Conservation (phyloP, 345 rosid species). For the Syzygium aromaticum region DNA sequence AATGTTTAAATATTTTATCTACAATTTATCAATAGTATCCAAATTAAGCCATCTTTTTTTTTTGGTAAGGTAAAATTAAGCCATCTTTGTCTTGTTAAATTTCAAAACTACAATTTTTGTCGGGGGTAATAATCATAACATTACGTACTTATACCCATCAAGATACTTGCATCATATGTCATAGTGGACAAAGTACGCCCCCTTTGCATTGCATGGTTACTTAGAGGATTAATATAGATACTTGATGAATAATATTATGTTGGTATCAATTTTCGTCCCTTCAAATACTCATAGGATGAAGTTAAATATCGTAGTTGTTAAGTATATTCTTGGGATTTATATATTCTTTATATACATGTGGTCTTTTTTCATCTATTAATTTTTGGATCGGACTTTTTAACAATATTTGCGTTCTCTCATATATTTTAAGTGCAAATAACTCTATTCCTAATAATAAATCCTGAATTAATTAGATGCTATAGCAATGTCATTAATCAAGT, state of each 20-base stretch:
- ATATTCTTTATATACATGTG: not conserved
- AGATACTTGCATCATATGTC: not conserved
- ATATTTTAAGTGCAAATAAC: not conserved
- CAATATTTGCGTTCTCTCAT: not conserved
- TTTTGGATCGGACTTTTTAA: not conserved
- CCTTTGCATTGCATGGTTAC: not conserved
- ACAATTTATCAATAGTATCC: not conserved
- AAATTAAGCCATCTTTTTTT: not conserved
- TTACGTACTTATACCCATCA: not conserved
- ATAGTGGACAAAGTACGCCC: not conserved
- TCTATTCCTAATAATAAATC: not conserved
- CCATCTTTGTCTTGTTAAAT: not conserved
- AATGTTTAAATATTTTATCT: not conserved
- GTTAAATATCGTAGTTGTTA: not conserved
- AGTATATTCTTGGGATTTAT: not conserved
- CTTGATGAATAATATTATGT: not conserved
- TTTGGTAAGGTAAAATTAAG: not conserved
- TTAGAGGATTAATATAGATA: not conserved
- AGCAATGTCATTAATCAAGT: not conserved
- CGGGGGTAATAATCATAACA: not conserved
- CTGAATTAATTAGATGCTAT: not conserved
- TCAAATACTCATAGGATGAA: not conserved
- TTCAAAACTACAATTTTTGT: not conserved
- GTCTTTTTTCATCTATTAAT: not conserved
- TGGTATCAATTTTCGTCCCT: not conserved